Conservation (phyloP, 2,329 filamentous ascomycete genomes). For the Stagonosporopsis vannaccii region DNA sequence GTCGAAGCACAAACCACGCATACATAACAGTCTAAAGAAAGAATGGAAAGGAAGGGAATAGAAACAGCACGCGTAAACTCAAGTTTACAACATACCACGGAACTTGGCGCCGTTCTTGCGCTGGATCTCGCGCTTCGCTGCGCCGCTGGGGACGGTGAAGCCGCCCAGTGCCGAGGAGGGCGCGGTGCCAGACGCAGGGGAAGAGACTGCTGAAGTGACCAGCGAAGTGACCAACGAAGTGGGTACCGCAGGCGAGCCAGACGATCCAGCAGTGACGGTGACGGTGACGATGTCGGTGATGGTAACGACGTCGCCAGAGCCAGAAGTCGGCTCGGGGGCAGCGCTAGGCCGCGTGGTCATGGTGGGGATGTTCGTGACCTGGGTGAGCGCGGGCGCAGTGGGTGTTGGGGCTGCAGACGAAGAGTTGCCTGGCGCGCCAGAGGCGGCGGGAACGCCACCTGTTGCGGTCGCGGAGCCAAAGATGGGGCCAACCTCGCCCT, state of each 20-base stretch:
- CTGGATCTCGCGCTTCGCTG: conserved; percentile 11
- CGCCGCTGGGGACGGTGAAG: conserved; percentile 7
- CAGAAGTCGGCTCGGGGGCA: conserved; percentile 14
- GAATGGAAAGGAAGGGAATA: not conserved
- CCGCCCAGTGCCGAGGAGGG: conserved; percentile 4
- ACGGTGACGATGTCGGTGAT: conserved; percentile 38
- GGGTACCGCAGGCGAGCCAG: not conserved
- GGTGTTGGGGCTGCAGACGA: not conserved
- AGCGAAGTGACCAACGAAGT: not conserved
- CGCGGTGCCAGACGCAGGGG: not conserved
- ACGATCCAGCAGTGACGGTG: conserved; percentile 32
- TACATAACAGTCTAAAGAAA: not conserved
- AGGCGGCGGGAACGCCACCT: conserved; percentile 2
- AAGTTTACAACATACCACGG: conserved; percentile 22
- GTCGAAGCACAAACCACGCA: not conserved
- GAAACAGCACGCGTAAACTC: not conserved
- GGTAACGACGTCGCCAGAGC: conserved; percentile 21
- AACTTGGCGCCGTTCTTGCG: conserved; percentile 36
- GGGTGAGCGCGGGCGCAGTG: conserved; percentile 14
- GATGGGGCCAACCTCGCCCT: conserved; percentile 40
- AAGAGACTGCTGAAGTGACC: not conserved
- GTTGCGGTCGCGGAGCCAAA: conserved; percentile 25
- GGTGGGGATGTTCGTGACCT: conserved; percentile 26
- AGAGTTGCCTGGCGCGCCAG: conserved; percentile 11
- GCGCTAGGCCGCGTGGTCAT: conserved; percentile 25